These are phyloP conservation scores for Pseudogymnoascus sp. DNA, from an alignment of 2,329 filamentous ascomycete species.

Conservation along the genomic window DNA sequence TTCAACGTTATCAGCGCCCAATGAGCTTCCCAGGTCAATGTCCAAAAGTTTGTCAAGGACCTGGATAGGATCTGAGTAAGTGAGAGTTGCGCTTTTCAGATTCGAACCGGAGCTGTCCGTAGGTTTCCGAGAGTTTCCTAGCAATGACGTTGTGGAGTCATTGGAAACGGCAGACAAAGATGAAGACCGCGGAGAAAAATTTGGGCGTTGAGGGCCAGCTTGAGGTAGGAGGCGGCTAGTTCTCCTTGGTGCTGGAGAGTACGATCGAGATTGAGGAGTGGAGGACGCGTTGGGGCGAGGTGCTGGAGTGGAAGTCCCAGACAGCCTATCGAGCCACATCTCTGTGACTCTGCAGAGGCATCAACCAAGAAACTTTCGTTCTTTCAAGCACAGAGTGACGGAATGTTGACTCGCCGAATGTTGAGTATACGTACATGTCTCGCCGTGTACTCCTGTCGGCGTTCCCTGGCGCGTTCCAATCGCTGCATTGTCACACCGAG, in stretches of 20 bases:
- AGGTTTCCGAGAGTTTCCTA: slow-evolving; percentile 53
- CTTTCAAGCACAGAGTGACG: not conserved
- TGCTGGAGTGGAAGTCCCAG: slow-evolving; percentile 53
- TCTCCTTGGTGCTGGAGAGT: slow-evolving; percentile 63
- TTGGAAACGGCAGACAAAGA: slow-evolving; percentile 70
- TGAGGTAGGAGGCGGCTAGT: slow-evolving; percentile 63
- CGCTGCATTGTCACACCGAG: slow-evolving; percentile 3
- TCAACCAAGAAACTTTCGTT: not conserved
- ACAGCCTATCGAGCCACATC: slow-evolving; percentile 90
- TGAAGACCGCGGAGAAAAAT: slow-evolving; percentile 63
- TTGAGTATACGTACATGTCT: not conserved
- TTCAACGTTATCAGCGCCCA: slow-evolving; percentile 13
- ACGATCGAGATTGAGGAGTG: slow-evolving; percentile 57
- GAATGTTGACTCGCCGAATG: not conserved
- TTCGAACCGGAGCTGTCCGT: slow-evolving; percentile 66
- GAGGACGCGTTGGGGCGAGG: slow-evolving; percentile 44
- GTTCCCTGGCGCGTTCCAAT: not conserved
- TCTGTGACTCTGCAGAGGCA: slow-evolving; percentile 17
- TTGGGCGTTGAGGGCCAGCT: slow-evolving; percentile 59
- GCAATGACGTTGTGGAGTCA: slow-evolving; percentile 69
- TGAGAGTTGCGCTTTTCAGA: slow-evolving; percentile 44
- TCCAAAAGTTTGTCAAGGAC: slow-evolving; percentile 46
- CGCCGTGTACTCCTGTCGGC: not conserved
- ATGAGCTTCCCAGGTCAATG: slow-evolving; percentile 17
- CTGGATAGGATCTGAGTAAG: slow-evolving; percentile 61